Evolutionary conservation across 345 rosid genomes (phyloP).

Genomic region (Mallotus nudiflorus): DNA sequence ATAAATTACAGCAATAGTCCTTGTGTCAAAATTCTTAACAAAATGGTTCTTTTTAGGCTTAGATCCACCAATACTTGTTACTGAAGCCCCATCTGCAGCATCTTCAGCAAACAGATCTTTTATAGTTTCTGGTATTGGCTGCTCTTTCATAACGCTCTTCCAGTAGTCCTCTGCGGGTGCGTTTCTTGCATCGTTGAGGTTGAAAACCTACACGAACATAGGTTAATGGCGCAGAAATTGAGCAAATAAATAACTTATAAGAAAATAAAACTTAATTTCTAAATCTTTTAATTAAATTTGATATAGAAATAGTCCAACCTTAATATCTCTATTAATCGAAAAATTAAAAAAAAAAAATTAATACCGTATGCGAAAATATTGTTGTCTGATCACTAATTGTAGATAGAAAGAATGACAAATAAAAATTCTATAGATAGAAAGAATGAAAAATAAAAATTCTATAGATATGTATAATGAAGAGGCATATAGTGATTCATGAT

Average conservation of each 20-base stretch:
- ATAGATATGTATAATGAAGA: too few relatives aligned
- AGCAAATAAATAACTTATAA: not conserved
- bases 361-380: too few relatives aligned
- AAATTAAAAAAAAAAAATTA: not conserved
- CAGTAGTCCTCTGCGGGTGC: slow-evolving; percentile 53
- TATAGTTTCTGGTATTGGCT: slow-evolving; percentile 58
- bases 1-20: slow-evolving; percentile 36
- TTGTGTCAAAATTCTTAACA: slow-evolving; percentile 36
- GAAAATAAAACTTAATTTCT: too few relatives aligned
- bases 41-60: slow-evolving; percentile 11
- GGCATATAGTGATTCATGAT: too few relatives aligned
- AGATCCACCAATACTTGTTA: not conserved
- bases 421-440: too few relatives aligned
- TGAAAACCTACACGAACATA: slow-evolving; percentile 28
- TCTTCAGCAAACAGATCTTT: slow-evolving; percentile 29
- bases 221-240: not conserved
- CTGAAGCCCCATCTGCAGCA: not conserved
- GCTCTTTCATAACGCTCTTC: slow-evolving; percentile 58
- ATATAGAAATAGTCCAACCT: too few relatives aligned
- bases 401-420: too few relatives aligned
- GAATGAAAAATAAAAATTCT: too few relatives aligned
- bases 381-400: too few relatives aligned
- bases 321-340: too few relatives aligned
- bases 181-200: slow-evolving; percentile 45
- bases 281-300: too few relatives aligned